Base-by-base conservation (phyloP, 2,329 filamentous ascomycete genomes). In the Paracamarosporium sp. region DNA sequence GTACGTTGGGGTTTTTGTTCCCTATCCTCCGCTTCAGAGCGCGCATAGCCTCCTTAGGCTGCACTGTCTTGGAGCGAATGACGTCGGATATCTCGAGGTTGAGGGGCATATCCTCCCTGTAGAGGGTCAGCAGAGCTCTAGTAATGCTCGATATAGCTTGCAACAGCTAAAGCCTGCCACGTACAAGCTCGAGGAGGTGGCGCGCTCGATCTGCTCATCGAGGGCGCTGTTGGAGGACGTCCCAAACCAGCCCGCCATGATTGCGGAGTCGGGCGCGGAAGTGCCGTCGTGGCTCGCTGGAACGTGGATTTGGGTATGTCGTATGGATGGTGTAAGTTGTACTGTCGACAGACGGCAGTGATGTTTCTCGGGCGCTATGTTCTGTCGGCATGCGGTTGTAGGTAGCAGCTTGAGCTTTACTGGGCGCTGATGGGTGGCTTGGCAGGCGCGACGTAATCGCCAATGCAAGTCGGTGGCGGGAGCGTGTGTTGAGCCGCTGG, bases 61-160 rank as follows among this genome's bases (percentile, higher is more conserved):
- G 93, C 50, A 99, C 94, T 17, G 93, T 96, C 82, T 98, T 98
- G 72, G 93, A 98, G 69, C 95, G 88, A 78, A 99, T 97, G 68
- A 96, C 84, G 81, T 99, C 95, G 77, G 94, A 97, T 69, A 99
- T 98, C 79, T 99, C 95, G 72, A 99, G 88, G 76, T 98, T 98
- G 67, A 97, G 87, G 38, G 95, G 90, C 76, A 99, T 98, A 74
- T 99, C 94, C 80, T 99, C 93, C 67, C 92, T 96, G 69, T 5
- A 20, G 15, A 8, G 17, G 20, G 56, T 69, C 50, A 72, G 65
- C 56, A 56, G 8, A 11, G 13, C 11, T 1, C 8, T 3, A 47
- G 20, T 2, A 33, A 20, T 41, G 38, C 38, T 2, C 20, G 1
- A 13, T 11, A 13, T 38, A 56, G 50, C 60, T 56, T 22, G 6